phyloP scores from a whole-genome alignment of 352 stramenopile genomes.

The Halophytophthora batemanensis region DNA sequence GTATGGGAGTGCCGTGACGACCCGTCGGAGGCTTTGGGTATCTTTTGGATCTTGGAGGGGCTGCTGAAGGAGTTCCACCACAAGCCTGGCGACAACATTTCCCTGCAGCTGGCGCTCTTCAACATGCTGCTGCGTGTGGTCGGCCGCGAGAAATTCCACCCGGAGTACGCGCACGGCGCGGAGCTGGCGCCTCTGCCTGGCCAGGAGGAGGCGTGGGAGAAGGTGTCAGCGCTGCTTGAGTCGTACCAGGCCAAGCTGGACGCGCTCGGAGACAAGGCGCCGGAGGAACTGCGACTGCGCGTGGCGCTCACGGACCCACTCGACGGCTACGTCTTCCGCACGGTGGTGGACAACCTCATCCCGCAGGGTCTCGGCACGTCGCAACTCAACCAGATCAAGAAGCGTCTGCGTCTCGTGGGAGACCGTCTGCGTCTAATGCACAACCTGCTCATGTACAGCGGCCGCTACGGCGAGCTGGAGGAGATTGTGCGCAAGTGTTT shows the following conservation, averaged over 20 bases:
- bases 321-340: constrained; percentile 86
- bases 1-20: constrained; percentile 87
- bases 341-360: constrained; percentile 86
- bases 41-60: constrained; percentile 76
- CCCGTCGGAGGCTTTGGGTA: constrained; percentile 66
- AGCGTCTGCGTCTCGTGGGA: constrained; percentile 81
- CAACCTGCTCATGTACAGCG: constrained; percentile 89
- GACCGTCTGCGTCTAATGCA: constrained; percentile 86
- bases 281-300: constrained; percentile 61
- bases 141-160: constrained; percentile 72
- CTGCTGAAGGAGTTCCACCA: constrained; percentile 85
- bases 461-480: constrained; percentile 76
- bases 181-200: constrained; percentile 61
- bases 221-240: constrained; percentile 57
- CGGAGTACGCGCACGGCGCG: constrained; percentile 60
- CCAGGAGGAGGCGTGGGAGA: constrained; percentile 76
- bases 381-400: constrained; percentile 88
- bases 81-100: constrained; percentile 82
- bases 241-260: constrained; percentile 76
- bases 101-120: constrained; percentile 76
- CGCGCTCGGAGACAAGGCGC: constrained; percentile 56
- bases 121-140: constrained; percentile 87
- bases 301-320: constrained; percentile 71
- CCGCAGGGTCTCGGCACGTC: constrained; percentile 71
- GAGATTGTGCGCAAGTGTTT: constrained; percentile 91